Base-by-base conservation (phyloP, 2,329 filamentous ascomycete species). In the Cordyceps cicadae region DNA sequence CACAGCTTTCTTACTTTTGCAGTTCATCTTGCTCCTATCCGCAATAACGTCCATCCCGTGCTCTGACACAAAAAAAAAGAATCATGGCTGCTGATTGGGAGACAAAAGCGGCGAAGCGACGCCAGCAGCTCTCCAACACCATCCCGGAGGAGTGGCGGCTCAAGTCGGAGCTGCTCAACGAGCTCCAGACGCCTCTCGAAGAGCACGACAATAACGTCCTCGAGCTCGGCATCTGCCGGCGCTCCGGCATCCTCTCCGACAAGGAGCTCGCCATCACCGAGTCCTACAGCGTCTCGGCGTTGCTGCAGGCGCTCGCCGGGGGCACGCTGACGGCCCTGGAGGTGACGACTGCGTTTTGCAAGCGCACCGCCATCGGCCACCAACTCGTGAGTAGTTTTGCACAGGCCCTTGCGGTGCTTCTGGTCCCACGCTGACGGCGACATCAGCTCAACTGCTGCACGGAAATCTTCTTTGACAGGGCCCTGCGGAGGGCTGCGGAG, bases 191-290 rank as follows among this genome's bases (percentile, higher is more conserved):
- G 5, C 63, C 59, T 2, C 49, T 61, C 6, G 62, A 66, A 26
- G 24, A 48, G 14, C 61, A 26, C 0, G 64, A 62, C 29, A 64
- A 63, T 12, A 60, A 66, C n/a, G 50, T 66, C 7, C 49, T 65
- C 19, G 55, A 51, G 21, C 55, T 58, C 12, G 63, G 64, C 9
- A 60, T 67, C 6, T 62, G 62, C 4, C 62, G 61, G 17, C 62
- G 61, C 14, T 66, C 62, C 53, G 76, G 77, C 0, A 68, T 81
- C 4, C 66, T 81, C 1, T 74, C 73, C 0, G 60, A 70, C 0
- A 56, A 67, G 5, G 78, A 81, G 64, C 64, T 80, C 9, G 70
- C 71, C 12, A 77, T 81, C 39, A 81, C 79, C 0, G 74, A 77
- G 55, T 67, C 70, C 7, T 74, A 75, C 60, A 72, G 75, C 59